Evolutionary conservation across 371 early-diverging fungal species (phyloP).

Genomic region (Thermomucor indicae-seudaticae): DNA sequence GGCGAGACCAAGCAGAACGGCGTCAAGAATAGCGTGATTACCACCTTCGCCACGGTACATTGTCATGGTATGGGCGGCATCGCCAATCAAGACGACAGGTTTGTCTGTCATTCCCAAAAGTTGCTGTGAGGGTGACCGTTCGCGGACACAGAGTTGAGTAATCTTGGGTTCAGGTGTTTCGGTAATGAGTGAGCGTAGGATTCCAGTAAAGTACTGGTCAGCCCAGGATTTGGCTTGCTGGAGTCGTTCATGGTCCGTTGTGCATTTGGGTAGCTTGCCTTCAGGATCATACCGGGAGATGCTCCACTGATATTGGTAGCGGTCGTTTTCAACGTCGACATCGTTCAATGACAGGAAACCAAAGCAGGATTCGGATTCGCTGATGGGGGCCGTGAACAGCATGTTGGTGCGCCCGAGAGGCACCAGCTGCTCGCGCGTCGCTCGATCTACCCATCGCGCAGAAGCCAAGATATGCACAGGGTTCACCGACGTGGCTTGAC

Average conservation of each 20-base stretch:
- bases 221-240: conserved; percentile 3
- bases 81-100: conserved; percentile 8
- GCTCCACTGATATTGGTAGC: background rate
- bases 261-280: background rate
- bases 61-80: conserved; percentile 17
- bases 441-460: conserved; percentile 3
- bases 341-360: conserved; percentile 4
- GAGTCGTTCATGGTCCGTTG: background rate
- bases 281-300: conserved; percentile 3
- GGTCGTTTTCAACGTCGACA: background rate
- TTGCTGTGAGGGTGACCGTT: conserved; percentile 1
- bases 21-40: conserved; percentile 35
- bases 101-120: background rate
- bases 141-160: background rate
- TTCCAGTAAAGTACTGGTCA: background rate
- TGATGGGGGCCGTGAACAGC: background rate
- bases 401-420: background rate
- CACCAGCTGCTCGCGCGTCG: background rate
- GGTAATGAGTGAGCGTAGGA: background rate
- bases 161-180: background rate
- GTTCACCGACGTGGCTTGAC: conserved; percentile 2
- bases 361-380: background rate
- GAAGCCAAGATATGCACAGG: conserved; percentile 2
- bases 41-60: conserved; percentile 19
- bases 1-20: conserved; percentile 12